Evolutionary conservation across 2,329 filamentous ascomycete species (phyloP).

Genomic region (Bipolaris cookei): DNA sequence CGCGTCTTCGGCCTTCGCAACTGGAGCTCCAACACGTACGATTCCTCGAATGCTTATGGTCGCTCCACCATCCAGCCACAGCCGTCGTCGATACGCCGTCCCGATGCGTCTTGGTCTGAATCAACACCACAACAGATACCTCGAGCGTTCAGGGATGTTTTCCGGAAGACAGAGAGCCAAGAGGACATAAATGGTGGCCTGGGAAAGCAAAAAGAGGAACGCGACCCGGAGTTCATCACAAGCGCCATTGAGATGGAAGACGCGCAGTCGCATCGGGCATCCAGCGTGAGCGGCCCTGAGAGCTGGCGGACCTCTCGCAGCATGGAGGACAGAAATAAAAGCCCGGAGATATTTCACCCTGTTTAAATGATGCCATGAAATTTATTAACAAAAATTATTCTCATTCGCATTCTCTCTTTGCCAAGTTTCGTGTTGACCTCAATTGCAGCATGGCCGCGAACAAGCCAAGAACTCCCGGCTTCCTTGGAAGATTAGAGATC

Average conservation of each 20-base stretch:
- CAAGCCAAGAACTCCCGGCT: neutral
- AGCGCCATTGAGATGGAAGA: constrained; percentile 36
- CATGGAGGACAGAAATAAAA: constrained; percentile 12
- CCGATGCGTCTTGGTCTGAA: constrained; percentile 20
- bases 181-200: constrained; percentile 30
- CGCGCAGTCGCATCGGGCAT: constrained; percentile 13
- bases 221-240: constrained; percentile 31
- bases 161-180: constrained; percentile 30
- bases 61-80: constrained; percentile 9
- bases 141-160: constrained; percentile 20
- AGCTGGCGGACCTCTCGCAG: constrained; percentile 23
- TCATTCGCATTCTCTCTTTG: constrained; percentile 7
- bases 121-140: constrained; percentile 18
- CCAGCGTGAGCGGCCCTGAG: constrained; percentile 19
- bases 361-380: constrained; percentile 12
- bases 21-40: constrained; percentile 39
- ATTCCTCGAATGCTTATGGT: constrained; percentile 4
- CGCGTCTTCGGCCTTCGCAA: constrained; percentile 51
- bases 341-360: constrained; percentile 19
- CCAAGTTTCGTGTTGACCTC: neutral
- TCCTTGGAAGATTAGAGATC: neutral
- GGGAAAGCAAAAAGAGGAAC: constrained; percentile 21
- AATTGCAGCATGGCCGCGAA: neutral
- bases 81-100: constrained; percentile 1
- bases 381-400: constrained; percentile 3